These are phyloP conservation scores for Verticillium nonalfalfae DNA, from an alignment of 2,329 filamentous ascomycete genomes.

Conservation along the genomic window DNA sequence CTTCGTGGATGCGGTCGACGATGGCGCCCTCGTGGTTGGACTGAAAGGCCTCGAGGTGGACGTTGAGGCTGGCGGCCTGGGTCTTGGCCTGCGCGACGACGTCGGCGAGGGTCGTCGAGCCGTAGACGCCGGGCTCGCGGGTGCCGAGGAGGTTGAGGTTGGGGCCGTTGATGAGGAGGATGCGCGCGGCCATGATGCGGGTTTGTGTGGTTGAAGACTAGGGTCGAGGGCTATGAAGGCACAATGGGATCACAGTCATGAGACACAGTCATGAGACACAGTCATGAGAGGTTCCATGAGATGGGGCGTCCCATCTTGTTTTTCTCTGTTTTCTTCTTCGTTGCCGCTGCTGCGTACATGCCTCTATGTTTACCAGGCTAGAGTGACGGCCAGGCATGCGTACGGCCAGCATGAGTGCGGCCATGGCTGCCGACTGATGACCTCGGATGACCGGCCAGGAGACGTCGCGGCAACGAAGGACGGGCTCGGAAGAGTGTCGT, in stretches of 20 bases:
- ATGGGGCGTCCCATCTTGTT: too few species aligned
- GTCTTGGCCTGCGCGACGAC: constrained; percentile 43
- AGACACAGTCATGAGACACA: too few species aligned
- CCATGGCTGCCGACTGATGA: background rate
- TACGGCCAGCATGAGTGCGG: too few species aligned
- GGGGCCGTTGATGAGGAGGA: constrained; percentile 75
- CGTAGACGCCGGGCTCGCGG: constrained; percentile 69
- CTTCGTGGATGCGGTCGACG: constrained; percentile 66
- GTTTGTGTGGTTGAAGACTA: too few species aligned
- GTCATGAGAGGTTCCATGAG: too few species aligned
- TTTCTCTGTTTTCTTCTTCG: too few species aligned
- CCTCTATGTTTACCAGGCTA: too few species aligned
- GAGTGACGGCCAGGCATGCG: too few species aligned
- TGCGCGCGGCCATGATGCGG: constrained; percentile 29
- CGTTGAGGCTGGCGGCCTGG: constrained; percentile 41
- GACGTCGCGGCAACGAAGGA: background rate
- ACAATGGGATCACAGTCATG: too few species aligned
- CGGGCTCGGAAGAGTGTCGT: background rate
- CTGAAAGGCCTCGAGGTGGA: constrained; percentile 48
- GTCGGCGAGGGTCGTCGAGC: constrained; percentile 59
- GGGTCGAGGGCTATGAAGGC: too few species aligned
- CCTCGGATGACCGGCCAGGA: background rate
- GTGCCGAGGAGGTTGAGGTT: constrained; percentile 77
- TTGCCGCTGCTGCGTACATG: too few species aligned
- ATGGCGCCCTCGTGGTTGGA: constrained; percentile 74